Evolutionary conservation across 2,329 filamentous ascomycete species (phyloP), one percentile per base, ranked within the genome.

Genomic region (Fusarium graminum): DNA sequence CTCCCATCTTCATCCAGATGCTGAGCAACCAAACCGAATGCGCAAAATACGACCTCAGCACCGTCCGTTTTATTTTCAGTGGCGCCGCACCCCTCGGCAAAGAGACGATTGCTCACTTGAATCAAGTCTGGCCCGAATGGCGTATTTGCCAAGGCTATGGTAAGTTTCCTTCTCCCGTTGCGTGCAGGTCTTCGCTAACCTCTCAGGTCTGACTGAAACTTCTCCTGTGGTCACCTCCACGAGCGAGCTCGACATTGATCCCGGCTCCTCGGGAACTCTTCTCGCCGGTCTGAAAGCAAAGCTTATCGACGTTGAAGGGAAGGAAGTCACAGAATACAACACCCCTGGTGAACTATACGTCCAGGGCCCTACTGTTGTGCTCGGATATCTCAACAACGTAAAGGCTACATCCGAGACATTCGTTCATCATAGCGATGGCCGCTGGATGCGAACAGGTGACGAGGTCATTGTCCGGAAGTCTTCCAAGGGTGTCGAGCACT

Each of bases 341-440:
- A 86, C 88, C 43, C 91, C 90, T 0, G 94, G 94, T 34, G 94
- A 97, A 77, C 84, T 97, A 14, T 83, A 92, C 17, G 86, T 97
- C 22, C 91, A 92, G 74, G 88, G 87, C 0, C 93, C 93, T 0
- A 89, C 89, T 1, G 86, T 96, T 2, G 88, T 91, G 0, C 78
- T 97, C 1, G 94, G 94, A 1, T 97, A 97, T 70, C 80, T 97
- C 52, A 91, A 96, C 79, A 97, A 97, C 73, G 88, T 91, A 42
- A 90, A 91, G 72, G 93, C 94, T 4, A 96, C 89, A 19, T 83
- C 85, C 50, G 92, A 96, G 75, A 95, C 93, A 0, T 97, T 93
- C 72, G 74, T 89, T 1, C 80, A 79, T 63, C 83, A 89, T 50
- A 82, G 88, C 2, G 89, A 93, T 67, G 88, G 88, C 11, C 79